Conservation (phyloP, 2,329 filamentous ascomycete genomes). For the Beauveria caledonica region DNA sequence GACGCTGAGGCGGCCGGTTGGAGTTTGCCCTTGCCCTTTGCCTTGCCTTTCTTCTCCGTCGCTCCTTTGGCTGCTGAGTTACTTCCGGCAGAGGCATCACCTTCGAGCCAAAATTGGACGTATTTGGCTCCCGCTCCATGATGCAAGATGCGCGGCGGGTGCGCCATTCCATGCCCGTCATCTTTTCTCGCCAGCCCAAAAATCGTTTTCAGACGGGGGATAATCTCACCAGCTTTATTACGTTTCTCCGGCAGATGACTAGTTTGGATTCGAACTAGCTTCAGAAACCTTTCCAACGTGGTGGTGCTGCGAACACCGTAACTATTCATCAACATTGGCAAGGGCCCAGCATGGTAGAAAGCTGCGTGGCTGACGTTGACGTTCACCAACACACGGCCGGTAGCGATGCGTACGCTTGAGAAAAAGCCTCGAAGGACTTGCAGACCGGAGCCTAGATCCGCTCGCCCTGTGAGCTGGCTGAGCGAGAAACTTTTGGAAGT, state of each 20-base stretch:
- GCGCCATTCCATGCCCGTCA: slow-evolving; percentile 22
- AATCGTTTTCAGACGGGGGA: slow-evolving; percentile 31
- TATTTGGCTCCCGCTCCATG: slow-evolving; percentile 40
- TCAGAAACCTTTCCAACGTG: slow-evolving; percentile 28
- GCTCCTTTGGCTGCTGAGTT: slow-evolving; percentile 9
- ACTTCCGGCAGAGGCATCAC: slow-evolving; percentile 11
- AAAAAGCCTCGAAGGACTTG: slow-evolving; percentile 26
- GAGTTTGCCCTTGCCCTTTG: slow-evolving; percentile 19
- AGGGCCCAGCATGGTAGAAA: slow-evolving; percentile 23
- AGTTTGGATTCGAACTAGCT: slow-evolving; percentile 27
- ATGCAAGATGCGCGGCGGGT: slow-evolving; percentile 19
- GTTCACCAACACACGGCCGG: slow-evolving; percentile 27
- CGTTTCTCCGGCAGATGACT: slow-evolving; percentile 29
- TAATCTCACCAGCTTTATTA: slow-evolving; percentile 22
- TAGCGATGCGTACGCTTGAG: slow-evolving; percentile 25
- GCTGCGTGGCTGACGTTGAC: slow-evolving; percentile 27
- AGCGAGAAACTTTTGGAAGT: slow-evolving; percentile 22
- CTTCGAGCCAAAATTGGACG: slow-evolving; percentile 46
- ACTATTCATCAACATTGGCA: slow-evolving; percentile 16
- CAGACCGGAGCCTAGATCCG: slow-evolving; percentile 21
- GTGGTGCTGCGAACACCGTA: slow-evolving; percentile 5
- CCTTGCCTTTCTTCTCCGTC: slow-evolving; percentile 15
- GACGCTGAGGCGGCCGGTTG: slow-evolving; percentile 17
- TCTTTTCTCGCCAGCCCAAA: slow-evolving; percentile 25
- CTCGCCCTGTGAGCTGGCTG: neutral